Conservation (phyloP, 129 eudicot species). For the Rutidosis leptorrhynchoides region DNA sequence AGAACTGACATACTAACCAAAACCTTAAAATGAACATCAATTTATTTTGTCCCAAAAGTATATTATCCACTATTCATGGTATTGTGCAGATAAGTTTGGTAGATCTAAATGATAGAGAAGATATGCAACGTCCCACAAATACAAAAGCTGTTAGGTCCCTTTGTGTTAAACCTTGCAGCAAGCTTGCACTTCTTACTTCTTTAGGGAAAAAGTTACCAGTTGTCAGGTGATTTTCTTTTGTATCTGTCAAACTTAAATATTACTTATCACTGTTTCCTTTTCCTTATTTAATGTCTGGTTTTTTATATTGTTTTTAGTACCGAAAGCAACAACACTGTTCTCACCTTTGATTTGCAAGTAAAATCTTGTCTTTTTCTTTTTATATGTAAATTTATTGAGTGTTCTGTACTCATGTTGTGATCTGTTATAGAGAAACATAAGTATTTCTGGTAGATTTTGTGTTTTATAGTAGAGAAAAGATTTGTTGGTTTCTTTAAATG, state of each 20-base stretch:
- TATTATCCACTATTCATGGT: too few species aligned
- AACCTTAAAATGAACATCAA: slow-evolving; percentile 16
- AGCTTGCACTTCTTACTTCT: slow-evolving; percentile 68
- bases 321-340: slow-evolving; percentile 64
- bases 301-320: slow-evolving; percentile 49
- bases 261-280: slow-evolving; percentile 9
- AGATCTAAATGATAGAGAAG: slow-evolving; percentile 60
- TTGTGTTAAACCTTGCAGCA: slow-evolving; percentile 51
- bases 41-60: too few species aligned
- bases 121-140: slow-evolving; percentile 52
- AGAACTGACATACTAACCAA: slow-evolving; percentile 64
- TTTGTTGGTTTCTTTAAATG: background rate
- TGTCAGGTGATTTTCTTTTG: slow-evolving; percentile 46
- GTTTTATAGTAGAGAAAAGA: background rate
- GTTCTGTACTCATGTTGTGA: background rate
- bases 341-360: slow-evolving; percentile 77
- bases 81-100: too few species aligned
- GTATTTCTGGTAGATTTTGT: background rate
- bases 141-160: slow-evolving; percentile 66
- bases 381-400: background rate
- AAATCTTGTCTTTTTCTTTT: slow-evolving; percentile 11
- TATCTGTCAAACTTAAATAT: slow-evolving; percentile 1
- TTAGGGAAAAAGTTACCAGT: slow-evolving; percentile 70
- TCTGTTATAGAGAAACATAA: background rate
- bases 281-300: background rate